Conservation (phyloP, 2,329 filamentous ascomycete species). For the Ophiosphaerella narmari region DNA sequence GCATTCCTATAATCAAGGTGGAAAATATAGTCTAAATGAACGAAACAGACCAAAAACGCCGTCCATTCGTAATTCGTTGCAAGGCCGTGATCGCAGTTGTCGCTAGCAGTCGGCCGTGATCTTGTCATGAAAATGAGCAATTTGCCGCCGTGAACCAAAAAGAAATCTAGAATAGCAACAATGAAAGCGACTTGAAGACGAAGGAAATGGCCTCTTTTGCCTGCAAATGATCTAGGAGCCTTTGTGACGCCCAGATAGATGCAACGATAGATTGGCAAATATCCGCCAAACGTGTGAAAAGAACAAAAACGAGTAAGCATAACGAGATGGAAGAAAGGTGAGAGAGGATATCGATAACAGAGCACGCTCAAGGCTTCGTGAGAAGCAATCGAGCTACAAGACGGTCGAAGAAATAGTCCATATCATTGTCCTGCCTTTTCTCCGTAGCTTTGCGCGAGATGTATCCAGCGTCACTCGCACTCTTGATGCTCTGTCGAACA, state of each 20-base stretch:
- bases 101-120: background rate
- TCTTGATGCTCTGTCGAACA: conserved; percentile 31
- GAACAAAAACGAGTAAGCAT: background rate
- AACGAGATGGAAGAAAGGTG: background rate
- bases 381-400: conserved; percentile 41
- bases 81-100: conserved; percentile 1
- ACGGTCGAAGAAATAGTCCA: conserved; percentile 46
- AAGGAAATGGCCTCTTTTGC: too few relatives aligned
- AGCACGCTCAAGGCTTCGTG: conserved; percentile 6
- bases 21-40: conserved; percentile 1
- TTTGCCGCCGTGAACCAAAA: background rate
- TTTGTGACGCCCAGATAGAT: too few relatives aligned
- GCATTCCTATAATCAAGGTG: background rate
- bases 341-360: background rate
- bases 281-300: background rate
- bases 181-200: background rate
- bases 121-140: conserved; percentile 3
- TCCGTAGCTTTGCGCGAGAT: conserved; percentile 24
- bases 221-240: too few relatives aligned
- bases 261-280: background rate
- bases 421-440: conserved; percentile 30
- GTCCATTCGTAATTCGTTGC: conserved; percentile 3
- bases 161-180: background rate
- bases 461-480: conserved; percentile 24
- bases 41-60: background rate